Percentiles rank a stretch among this genome's conserved stretches.
Evolutionary conservation across 2,329 filamentous ascomycete genomes (phyloP).

Genomic region (Cercospora berteroae): DNA sequence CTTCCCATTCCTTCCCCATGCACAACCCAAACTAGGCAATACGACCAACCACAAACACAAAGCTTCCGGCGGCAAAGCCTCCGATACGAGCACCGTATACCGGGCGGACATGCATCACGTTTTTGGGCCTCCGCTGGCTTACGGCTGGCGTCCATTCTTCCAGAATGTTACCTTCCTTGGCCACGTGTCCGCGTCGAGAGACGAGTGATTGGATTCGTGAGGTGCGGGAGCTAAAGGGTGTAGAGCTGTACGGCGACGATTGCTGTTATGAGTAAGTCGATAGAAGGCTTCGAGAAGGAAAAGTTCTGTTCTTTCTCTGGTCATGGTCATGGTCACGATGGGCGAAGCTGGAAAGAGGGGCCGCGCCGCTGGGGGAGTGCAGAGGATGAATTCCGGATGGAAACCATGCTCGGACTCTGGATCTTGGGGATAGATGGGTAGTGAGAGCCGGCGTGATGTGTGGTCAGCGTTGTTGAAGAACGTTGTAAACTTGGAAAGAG

Average conservation of each 20-base stretch:
- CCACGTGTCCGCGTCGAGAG: neutral
- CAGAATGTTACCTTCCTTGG: neutral
- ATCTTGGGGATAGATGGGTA: neutral
- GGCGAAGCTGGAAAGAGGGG: neutral
- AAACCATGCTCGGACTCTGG: neutral
- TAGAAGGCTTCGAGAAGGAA: conserved; percentile 9
- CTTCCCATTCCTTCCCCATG: neutral
- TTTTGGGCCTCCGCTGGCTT: neutral
- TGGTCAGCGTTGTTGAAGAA: neutral
- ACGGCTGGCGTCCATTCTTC: neutral
- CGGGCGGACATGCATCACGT: too few species aligned
- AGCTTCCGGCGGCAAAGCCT: neutral
- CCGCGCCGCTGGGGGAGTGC: neutral
- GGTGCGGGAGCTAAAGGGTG: conserved; percentile 6
- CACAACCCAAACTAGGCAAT: neutral
- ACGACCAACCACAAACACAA: neutral
- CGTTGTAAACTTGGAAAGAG: too few species aligned
- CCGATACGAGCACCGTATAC: neutral
- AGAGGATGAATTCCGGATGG: neutral
- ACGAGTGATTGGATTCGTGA: neutral
- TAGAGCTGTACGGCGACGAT: conserved; percentile 5
- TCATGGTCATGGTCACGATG: neutral
- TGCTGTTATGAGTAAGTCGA: conserved; percentile 5
- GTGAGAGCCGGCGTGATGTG: neutral
- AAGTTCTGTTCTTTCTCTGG: neutral